Percentiles rank a stretch among this genome's conserved stretches.
These are phyloP conservation scores for Paracoccidioides brasiliensis DNA, from an alignment of 2,329 filamentous ascomycete species.

Conservation along the genomic window DNA sequence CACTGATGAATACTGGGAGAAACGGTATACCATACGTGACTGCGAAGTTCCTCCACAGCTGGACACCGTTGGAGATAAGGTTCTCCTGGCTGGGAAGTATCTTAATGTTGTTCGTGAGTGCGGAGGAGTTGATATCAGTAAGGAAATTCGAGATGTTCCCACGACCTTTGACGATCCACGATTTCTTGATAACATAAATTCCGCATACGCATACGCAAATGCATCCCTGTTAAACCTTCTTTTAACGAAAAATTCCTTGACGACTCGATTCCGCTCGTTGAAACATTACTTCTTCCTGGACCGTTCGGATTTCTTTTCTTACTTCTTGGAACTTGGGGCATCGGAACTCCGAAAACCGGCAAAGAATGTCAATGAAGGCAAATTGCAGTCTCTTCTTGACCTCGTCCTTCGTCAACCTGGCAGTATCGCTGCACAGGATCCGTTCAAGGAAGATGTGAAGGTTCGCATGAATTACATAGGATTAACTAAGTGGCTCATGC, in stretches of 20 bases:
- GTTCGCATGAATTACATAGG: slow-evolving; percentile 94
- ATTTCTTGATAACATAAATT: slow-evolving; percentile 92
- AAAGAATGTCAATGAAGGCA: slow-evolving; percentile 77
- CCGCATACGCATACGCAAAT: slow-evolving; percentile 89
- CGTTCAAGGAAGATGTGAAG: slow-evolving; percentile 97
- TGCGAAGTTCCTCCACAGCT: slow-evolving; percentile 85
- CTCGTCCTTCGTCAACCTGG: slow-evolving; percentile 92
- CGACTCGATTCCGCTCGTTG: slow-evolving; percentile 71
- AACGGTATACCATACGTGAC: slow-evolving; percentile 87
- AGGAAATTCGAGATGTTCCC: slow-evolving; percentile 77
- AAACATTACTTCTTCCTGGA: slow-evolving; percentile 99
- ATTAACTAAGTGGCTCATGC: slow-evolving; percentile 84
- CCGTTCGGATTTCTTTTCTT: slow-evolving; percentile 93
- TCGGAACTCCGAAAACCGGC: slow-evolving; percentile 85
- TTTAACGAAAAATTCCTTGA: slow-evolving; percentile 82
- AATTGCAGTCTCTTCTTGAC: slow-evolving; percentile 90
- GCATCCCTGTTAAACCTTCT: slow-evolving; percentile 82
- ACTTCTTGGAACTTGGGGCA: slow-evolving; percentile 83
- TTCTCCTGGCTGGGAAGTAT: slow-evolving; percentile 90
- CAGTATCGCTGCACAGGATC: slow-evolving; percentile 82
- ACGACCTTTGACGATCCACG: slow-evolving; percentile 80
- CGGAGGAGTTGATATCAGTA: slow-evolving; percentile 86
- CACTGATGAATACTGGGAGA: slow-evolving; percentile 98
- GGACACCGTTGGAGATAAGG: slow-evolving; percentile 82
- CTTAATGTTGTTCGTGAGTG: slow-evolving; percentile 96